Evolutionary conservation across 768 basidiomycete species (phyloP), one percentile per base, ranked within the genome.

Genomic region (Omphalotus guepiniiformis): DNA sequence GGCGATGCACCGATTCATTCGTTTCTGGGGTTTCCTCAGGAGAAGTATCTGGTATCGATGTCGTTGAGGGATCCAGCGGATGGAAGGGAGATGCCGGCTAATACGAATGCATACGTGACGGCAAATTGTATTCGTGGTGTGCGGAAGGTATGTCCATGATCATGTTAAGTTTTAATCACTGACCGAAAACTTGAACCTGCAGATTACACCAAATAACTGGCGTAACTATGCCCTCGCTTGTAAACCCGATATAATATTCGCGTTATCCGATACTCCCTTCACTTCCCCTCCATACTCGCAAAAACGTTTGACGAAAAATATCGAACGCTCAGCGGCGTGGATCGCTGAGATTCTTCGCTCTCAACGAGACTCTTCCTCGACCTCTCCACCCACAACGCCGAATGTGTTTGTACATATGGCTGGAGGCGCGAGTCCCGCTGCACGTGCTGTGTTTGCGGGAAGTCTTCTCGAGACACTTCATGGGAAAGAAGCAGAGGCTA

Each of bases 261-360:
- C 88, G 0, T 70, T 92, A 13, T 72, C 79, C 1, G 89, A 93
- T 49, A 80, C 70, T 0, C 85, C 88, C 0, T 80, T 78, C 58
- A 84, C 84, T 0, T 52, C 67, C 3, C 75, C 79, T 0, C 79
- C 85, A 0, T 75, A 80, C 51, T 90, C 88, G 3, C 90, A 93
- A 58, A 91, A 87, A 53, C 79, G 90, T 2, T 63, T 83, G 4
- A 82, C 77, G 22, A 92, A 90, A 59, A 83, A 83, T 56, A 74
- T 90, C 43, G 84, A 89, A 36, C 74, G 89, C 22, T 82, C 81
- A 2, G 58, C 69, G 0, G 63, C 73, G 1, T 93, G 90, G 90
- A 63, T 91, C 0, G 63, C 72, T 0, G 67, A 74, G 27, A 51
- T 88, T 1, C 69, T 90, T 2, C 64, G 66, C 12, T 64, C 63